These are phyloP conservation scores for Talaromyces sp. DNA, from an alignment of 2,329 filamentous ascomycete genomes.

Conservation along the genomic window DNA sequence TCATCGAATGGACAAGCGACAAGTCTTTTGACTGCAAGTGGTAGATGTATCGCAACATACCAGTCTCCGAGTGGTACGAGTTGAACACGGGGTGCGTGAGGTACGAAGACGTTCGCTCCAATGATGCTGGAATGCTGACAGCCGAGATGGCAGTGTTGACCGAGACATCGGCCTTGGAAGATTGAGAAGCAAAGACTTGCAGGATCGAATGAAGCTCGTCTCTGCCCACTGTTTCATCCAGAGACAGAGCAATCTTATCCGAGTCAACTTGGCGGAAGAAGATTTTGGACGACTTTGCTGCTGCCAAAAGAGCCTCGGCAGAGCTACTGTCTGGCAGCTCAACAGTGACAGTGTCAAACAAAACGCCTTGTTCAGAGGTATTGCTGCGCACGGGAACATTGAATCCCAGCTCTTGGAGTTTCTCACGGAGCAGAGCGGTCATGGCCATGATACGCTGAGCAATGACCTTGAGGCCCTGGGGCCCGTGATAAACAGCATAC, in stretches of 20 bases:
- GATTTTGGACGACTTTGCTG: constrained; percentile 48
- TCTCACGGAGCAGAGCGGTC: constrained; percentile 62
- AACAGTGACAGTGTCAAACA: constrained; percentile 79
- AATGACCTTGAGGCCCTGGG: constrained; percentile 73
- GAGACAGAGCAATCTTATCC: constrained; percentile 62
- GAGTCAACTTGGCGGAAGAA: constrained; percentile 59
- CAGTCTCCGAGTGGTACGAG: constrained; percentile 88
- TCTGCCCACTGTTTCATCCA: constrained; percentile 66
- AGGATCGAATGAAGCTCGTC: constrained; percentile 54
- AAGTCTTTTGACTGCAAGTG: constrained; percentile 92
- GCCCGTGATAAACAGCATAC: constrained; percentile 92
- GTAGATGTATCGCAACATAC: constrained; percentile 87
- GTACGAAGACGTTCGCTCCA: constrained; percentile 68
- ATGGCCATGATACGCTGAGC: constrained; percentile 70
- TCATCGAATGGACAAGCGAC: constrained; percentile 94
- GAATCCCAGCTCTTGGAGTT: constrained; percentile 58
- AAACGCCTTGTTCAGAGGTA: constrained; percentile 49
- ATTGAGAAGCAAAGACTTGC: constrained; percentile 47
- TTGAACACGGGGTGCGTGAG: constrained; percentile 93
- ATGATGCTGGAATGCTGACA: constrained; percentile 41
- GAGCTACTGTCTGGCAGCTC: constrained; percentile 48
- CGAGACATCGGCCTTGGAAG: constrained; percentile 23
- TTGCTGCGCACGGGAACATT: constrained; percentile 55
- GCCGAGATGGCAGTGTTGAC: constrained; percentile 32
- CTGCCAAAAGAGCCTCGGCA: constrained; percentile 45